Evolutionary conservation across 768 basidiomycete genomes (phyloP), one percentile per base, ranked within the genome.

Genomic region (Cantharellus anzutake): DNA sequence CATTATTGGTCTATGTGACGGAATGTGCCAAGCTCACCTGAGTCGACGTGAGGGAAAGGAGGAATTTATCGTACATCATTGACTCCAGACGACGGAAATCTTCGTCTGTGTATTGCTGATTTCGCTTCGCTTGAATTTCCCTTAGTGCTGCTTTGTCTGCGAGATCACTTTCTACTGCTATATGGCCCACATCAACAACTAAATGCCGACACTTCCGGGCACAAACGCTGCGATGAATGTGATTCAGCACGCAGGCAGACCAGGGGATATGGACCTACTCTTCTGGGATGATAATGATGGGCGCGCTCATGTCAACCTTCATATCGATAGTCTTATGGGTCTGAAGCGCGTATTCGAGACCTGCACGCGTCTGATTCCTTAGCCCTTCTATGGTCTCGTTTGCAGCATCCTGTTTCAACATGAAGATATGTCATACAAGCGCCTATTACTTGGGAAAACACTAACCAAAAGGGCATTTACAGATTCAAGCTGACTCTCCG

Each of bases 271-370:
- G 5, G 16, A 69, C 74, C 59, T 67, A 92, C 90, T 89, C 82
- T 72, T 98, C 94, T 1, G 96, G 96, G 58, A 98, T 79, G 65
- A 99, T 90, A 67, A 99, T 96, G 65, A 99, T 81, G 3, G 96
- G 96, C 0, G 96, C 91, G 66, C 94, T 88, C 76, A 99, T 78
- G 66, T 99, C 93, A 73, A 99, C 80, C 64, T 89, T 86, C n/a
- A 99, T 75, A 68, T 98, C 93, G 51, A 98, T 75, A 1, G 96
- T 98, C 75, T 91, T 94, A 75, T 96, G 93, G 14, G 80, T 82
- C 69, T 92, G 83, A 55, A 99, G 71, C 0, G 94, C 94, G 71
- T 85, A 85, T 72, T 98, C 94, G 58, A 99, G 74, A 14, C 96
- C 91, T 0, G 89, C 88, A 58, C 96, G 74, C 4, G 96, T 98